Evolutionary conservation across 83 land plant species (phyloP), one percentile per base, ranked within the genome.

Genomic region (Picea engelmannii): DNA sequence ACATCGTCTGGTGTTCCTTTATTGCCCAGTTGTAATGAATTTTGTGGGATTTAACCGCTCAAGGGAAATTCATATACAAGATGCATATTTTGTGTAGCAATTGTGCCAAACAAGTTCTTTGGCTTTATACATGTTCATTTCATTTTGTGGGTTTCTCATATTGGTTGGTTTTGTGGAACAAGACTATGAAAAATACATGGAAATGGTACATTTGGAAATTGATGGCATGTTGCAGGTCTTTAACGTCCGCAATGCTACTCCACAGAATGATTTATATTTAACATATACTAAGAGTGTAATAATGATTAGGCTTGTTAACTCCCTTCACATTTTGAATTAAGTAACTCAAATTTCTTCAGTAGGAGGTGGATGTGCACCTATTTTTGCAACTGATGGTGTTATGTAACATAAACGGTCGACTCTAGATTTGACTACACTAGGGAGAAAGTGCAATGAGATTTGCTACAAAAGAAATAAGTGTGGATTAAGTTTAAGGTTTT

Each of bases 171-270:
- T 98, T 86, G 85, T 98, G 69, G 99, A 98, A 84, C 85, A 96
- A 66, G 99, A 98, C 85, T 98, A 96, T 92, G 95, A 94, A 25
- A 96, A 95, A 74, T 96, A 68, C 88, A 96, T 97, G 96, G 99
- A 96, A 81, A 94, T 98, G 99, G 99, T 96, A 81, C 99, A 96
- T 85, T 87, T 95, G 79, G 98, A 96, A 60, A 96, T 98, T 83
- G 99, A 98, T 87, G 93, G 96, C 78, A 98, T 98, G 95, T 96
- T 96, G 99, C 96, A 96, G 88, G 93, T 98, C 62, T 96, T 98
- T 78, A 96, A 93, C 77, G 92, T 98, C 55, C 96, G 90, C 59
- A 84, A 91, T 27, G 80, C 98, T 52, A 96, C 98, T 18, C 92
- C 94, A 3, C 89, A 91, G 80, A 96, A 94, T 87, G 99, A 96